Evolutionary conservation across 2,329 filamentous ascomycete genomes (phyloP), one percentile per base, ranked within the genome.

Genomic region (Verticillium longisporum): DNA sequence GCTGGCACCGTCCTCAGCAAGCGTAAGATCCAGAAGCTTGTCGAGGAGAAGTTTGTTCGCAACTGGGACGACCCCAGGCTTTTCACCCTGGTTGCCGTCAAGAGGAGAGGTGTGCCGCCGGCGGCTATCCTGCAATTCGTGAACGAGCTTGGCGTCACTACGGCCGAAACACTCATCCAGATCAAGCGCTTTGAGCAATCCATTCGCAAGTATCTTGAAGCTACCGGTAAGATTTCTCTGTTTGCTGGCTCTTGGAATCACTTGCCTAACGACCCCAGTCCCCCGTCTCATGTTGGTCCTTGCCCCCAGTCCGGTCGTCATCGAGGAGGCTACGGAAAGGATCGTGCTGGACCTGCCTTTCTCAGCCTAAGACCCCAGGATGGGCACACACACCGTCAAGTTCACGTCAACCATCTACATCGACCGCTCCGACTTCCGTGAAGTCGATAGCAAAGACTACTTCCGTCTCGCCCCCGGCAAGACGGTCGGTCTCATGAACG

Each of bases 51-150:
- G n/a, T 81, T 88, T 65, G 93, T 98, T 9, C 85, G 90, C 41
- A 91, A 86, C 60, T 97, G 93, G 92, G 91, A 97, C 68, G 94
- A 97, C 69, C 94, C 94, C 11, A 85, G 94, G 37, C 81, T 98
- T 5, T 97, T 91, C 77, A 97, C 93, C 1, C 80, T 97, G 18
- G 92, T 94, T 63, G 92, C 86, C 1, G 84, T 97, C 57, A 88
- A 91, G 60, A 85, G 94, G 58, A 86, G 93, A 62, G 94, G 94
- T 71, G 85, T 97, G 0, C 94, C 94, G 1, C 92, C 94, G 0
- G 91, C 90, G 31, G 93, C 92, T 1, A 90, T 97, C 63, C 84
- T 97, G 61, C 88, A 91, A 60, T 98, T 97, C 68, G 87, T 97
- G 62, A 91, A 92, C 67, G 92, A 97, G 74, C 86, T 97, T 21